A percentile compares a stretch with the other conserved stretches of the same genome.
Conservation (phyloP, 495 filamentous ascomycete genomes). For the Xylaria longipes region DNA sequence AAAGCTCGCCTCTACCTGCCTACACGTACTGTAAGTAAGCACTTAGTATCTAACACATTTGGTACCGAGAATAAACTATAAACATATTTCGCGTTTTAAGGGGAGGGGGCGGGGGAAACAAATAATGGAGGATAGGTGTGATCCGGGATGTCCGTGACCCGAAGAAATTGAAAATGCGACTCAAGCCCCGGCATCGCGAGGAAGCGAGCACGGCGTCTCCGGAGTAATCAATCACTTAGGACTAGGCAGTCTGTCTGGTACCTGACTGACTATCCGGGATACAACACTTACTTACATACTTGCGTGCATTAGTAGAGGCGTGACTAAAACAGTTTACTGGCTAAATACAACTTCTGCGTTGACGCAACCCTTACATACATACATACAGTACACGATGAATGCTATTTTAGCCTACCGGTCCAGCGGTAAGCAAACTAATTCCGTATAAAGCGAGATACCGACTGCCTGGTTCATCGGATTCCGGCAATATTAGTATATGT, state of each 20-base stretch:
- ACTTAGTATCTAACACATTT: background rate
- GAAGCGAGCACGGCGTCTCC: background rate
- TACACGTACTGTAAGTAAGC: background rate
- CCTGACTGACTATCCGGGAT: background rate
- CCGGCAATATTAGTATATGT: background rate
- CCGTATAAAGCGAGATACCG: too few species aligned
- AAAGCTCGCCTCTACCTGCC: background rate
- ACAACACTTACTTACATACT: background rate
- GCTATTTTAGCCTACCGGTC: background rate
- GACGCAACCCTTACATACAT: background rate
- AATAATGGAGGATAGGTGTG: background rate
- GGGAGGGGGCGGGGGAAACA: background rate
- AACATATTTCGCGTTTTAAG: background rate
- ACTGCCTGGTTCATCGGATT: background rate
- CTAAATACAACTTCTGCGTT: background rate
- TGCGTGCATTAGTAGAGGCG: background rate
- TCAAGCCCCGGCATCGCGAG: background rate
- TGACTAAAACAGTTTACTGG: background rate
- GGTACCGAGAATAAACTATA: background rate
- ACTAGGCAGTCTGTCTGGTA: background rate
- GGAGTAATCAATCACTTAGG: background rate
- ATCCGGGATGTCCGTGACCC: background rate
- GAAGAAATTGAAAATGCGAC: background rate
- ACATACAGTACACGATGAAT: too few species aligned
- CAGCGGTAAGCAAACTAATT: background rate